Conservation (phyloP, 345 rosid genomes). For the Mercurialis annua region DNA sequence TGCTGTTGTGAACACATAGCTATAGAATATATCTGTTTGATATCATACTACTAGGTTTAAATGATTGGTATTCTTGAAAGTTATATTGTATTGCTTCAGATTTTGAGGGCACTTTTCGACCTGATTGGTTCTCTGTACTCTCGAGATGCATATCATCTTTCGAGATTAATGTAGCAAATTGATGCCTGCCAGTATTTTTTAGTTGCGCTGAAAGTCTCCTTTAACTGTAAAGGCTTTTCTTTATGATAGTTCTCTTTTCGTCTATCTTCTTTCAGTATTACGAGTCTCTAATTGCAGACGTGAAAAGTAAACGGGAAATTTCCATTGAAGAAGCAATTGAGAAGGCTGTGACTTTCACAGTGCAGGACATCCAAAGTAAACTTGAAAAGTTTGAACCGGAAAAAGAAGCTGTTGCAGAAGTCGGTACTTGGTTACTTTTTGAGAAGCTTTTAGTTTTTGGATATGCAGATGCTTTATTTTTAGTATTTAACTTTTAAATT, state of each 20-base stretch:
- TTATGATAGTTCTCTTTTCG: not conserved
- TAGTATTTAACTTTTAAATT: not conserved
- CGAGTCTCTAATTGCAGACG: constrained; percentile 70
- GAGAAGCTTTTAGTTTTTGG: not conserved
- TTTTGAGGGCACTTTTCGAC: not conserved
- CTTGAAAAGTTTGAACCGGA: constrained; percentile 59
- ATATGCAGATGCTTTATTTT: not conserved
- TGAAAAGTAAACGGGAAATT: constrained; percentile 66
- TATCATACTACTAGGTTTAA: not conserved
- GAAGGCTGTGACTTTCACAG: constrained; percentile 48
- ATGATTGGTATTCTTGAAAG: constrained; percentile 8
- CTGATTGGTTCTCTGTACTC: not conserved
- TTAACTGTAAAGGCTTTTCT: not conserved
- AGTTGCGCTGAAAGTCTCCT: not conserved
- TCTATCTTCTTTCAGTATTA: constrained; percentile 47
- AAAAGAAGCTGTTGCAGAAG: constrained; percentile 63
- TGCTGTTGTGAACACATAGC: not conserved
- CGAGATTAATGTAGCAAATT: not conserved
- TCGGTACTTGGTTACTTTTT: constrained; percentile 20
- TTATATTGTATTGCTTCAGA: not conserved
- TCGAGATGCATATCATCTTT: not conserved
- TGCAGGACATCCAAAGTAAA: constrained; percentile 62
- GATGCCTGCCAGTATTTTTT: not conserved
- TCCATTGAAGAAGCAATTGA: constrained; percentile 59
- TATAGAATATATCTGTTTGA: not conserved